Base-by-base conservation (phyloP, 257 asterid genomes). In the Gentiana dahurica region DNA sequence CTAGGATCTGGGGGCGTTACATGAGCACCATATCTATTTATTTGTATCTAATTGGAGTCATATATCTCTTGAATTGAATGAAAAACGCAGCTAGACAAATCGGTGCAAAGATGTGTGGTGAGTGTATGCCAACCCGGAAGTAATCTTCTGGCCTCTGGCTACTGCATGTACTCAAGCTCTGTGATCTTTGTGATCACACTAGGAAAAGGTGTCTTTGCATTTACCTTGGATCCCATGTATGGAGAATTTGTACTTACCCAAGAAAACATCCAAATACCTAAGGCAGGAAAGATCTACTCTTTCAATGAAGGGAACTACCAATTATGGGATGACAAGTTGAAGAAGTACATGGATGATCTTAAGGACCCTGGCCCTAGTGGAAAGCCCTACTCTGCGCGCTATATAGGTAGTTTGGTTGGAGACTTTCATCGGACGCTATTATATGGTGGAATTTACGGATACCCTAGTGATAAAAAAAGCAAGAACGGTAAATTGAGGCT, bases 91-190 rank as follows among this genome's bases (percentile, higher is more conserved):
- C 92, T 90, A 6, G 95, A 64, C 77, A 66, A 38, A 11, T 60
- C 24, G 39, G 56, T 58, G 39, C 83, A 84, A 61, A 79, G 71
- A 69, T 90, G 98, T 32, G 59, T 91, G 0, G 94, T 91, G 68
- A 87, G 74, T 60, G 96, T 87, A 2, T 91, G 98, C 76, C 98
- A 91, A 69, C 96, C 95, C 0, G 95, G 96, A 8, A 75, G 54
- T 63, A 91, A 87, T 79, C 86, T 91, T 12, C 89, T 91, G 3
- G 94, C 92, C 9, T 94, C 96, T 9, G 98, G 98, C 9, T 91
- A 91, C 67, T 91, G 98, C 81, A 79, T 87, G 89, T 91, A 91
- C 79, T 91, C 98, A 5, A 87, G 96, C 87, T 87, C 96, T 0
- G 67, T 83, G 2, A 81, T 91, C 58, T 91, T 91, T 37, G 89